phyloP scores from a whole-genome alignment of 1,139 yeast species.

The Ashbya aceris region DNA sequence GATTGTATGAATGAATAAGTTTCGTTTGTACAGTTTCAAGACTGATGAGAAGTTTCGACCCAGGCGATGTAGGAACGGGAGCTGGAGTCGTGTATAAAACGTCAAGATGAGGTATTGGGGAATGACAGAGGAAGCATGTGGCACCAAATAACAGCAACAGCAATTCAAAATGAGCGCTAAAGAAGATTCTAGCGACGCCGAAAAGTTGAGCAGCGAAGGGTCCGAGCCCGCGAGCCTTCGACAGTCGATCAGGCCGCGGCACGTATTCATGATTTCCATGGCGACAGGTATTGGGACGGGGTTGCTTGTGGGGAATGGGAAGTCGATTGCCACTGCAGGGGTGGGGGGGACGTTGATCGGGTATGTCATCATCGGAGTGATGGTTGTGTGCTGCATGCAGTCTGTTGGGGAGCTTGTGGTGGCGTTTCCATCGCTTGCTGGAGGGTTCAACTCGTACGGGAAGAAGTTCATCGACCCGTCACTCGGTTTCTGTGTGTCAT shows the following conservation, averaged over 20 bases:
- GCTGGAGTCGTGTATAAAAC: neutral
- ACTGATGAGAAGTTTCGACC: too few species aligned
- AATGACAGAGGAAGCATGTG: too few species aligned
- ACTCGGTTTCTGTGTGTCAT: slow-evolving; percentile 66
- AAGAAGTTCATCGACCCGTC: slow-evolving; percentile 59
- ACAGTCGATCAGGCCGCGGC: slow-evolving; percentile 36
- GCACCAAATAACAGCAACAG: too few species aligned
- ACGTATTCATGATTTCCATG: slow-evolving; percentile 49
- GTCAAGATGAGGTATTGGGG: too few species aligned
- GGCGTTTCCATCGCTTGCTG: slow-evolving; percentile 55
- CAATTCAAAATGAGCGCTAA: too few species aligned
- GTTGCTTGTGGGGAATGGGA: slow-evolving; percentile 55
- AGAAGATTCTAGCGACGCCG: too few species aligned
- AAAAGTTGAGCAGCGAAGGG: neutral
- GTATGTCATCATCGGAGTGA: slow-evolving; percentile 47
- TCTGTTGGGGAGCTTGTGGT: slow-evolving; percentile 67
- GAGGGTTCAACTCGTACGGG: slow-evolving; percentile 62
- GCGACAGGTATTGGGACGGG: slow-evolving; percentile 61
- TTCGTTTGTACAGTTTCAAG: too few species aligned
- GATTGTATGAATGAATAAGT: too few species aligned
- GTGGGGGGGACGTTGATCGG: slow-evolving; percentile 58
- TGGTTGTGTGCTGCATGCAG: slow-evolving; percentile 55
- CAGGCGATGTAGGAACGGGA: neutral
- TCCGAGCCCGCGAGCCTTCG: neutral
- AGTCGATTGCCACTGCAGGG: slow-evolving; percentile 57